Evolutionary conservation across 2,329 filamentous ascomycete species (phyloP), one percentile per base, ranked within the genome.

Genomic region (Phaeomoniella chlamydospora): DNA sequence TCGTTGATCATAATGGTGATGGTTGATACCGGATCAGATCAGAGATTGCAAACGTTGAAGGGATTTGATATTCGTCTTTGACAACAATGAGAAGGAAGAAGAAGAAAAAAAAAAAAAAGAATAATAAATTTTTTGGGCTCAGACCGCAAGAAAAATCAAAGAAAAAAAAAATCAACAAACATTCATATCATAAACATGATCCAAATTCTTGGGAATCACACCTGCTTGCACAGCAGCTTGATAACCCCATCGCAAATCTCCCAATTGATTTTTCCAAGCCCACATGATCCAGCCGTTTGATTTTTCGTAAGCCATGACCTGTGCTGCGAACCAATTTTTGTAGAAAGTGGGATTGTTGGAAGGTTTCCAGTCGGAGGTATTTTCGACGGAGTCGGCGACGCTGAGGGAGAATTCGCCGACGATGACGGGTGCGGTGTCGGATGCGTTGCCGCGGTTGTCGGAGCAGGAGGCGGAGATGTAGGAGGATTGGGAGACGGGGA

Each of bases 331-430:
- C 61, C 65, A 77, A 31, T 61, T 52, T 33, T 44, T 53, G 49
- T 77, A 77, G 50, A 74, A 78, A 19, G 61, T 57, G 12, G 47
- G 51, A 37, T 69, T 59, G 19, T 48, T 45, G 36, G 45, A 48
- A 6, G 56, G 52, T 43, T 62, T 46, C 60, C 62, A 74, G 16
- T 58, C 64, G 2, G 47, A 39, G 2, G 47, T 62, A 46, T 51
- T 55, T 48, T 74, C 55, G 5, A 70, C 53, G 13, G 63, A 49
- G 41, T 65, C 62, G 6, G 67, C 64, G 2, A 70, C 62, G 29
- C 59, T 61, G 5, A 78, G 49, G 30, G 64, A 67, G 64, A 70
- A 78, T 49, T 78, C 74, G 18, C 72, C 72, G 2, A 77, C 62
- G 16, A 75, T 58, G 11, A 65, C 61, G 3, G 68, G 65, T 26